A percentile compares a stretch with the other conserved stretches of the same genome.
Evolutionary conservation across 768 basidiomycete genomes (phyloP).

Genomic region (Collybiopsis luxurians): DNA sequence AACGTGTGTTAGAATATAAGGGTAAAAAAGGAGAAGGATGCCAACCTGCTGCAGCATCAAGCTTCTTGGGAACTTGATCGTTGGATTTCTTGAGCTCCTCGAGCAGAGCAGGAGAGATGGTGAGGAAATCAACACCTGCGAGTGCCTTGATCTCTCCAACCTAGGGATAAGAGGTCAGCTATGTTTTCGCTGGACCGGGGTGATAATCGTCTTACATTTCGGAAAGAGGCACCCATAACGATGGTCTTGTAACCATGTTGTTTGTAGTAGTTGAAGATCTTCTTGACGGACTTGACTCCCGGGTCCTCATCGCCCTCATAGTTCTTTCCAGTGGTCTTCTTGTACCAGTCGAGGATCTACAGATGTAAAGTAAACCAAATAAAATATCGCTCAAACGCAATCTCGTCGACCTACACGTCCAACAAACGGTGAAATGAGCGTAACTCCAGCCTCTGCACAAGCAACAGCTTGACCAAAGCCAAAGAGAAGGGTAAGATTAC

Average conservation of each 20-base stretch:
- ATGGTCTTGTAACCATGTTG: constrained; percentile 98
- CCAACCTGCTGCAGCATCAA: constrained; percentile 65
- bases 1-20: neutral
- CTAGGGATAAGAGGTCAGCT: too few relatives aligned
- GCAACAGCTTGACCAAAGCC: constrained; percentile 99
- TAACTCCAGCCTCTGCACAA: constrained; percentile 97
- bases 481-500: constrained; percentile 98
- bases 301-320: constrained; percentile 94
- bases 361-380: constrained; percentile 11
- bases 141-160: constrained; percentile 90
- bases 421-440: constrained; percentile 98
- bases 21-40: neutral
- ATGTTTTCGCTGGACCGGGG: too few relatives aligned
- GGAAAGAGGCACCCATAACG: constrained; percentile 99
- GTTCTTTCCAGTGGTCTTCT: constrained; percentile 82
- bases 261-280: constrained; percentile 99
- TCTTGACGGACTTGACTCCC: constrained; percentile 93
- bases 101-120: constrained; percentile 87
- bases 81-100: constrained; percentile 89
- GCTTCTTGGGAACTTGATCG: constrained; percentile 78
- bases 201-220: constrained; percentile 64
- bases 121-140: constrained; percentile 97
- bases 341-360: constrained; percentile 99
- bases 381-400: neutral
- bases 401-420: constrained; percentile 71